Evolutionary conservation across 352 stramenopile genomes (phyloP).

Genomic region (Phytopythium sindhum): DNA sequence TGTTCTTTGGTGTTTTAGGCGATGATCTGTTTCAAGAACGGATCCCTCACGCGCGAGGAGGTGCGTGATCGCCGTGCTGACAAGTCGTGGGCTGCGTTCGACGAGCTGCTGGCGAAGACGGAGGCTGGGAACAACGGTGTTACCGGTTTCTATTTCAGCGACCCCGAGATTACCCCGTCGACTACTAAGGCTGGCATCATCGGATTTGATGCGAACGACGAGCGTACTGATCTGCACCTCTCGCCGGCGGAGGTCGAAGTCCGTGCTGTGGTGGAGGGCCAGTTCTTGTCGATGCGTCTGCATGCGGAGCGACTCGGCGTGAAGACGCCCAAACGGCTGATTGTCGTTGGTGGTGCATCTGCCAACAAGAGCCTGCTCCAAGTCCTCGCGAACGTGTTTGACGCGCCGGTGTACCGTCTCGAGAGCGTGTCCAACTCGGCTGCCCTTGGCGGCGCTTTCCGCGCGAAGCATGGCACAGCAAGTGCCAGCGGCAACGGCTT

Average conservation of each 20-base stretch:
- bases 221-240: conserved; percentile 13
- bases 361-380: conserved; percentile 57
- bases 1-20: conserved; percentile 20
- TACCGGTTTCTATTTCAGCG: conserved; percentile 57
- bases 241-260: conserved; percentile 29
- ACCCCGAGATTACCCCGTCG: conserved; percentile 66
- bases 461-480: conserved; percentile 37
- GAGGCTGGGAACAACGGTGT: conserved; percentile 39
- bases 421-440: conserved; percentile 41
- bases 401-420: conserved; percentile 47
- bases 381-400: conserved; percentile 58
- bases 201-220: conserved; percentile 32
- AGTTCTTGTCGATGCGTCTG: conserved; percentile 56
- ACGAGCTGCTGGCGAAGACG: conserved; percentile 36
- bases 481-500: conserved; percentile 20
- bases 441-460: conserved; percentile 48
- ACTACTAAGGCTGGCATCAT: conserved; percentile 41
- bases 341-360: conserved; percentile 59
- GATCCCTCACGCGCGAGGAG: conserved; percentile 64
- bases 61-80: conserved; percentile 39
- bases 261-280: conserved; percentile 61
- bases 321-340: conserved; percentile 41
- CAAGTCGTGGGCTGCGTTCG: conserved; percentile 52
- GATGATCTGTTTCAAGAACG: conserved; percentile 90
- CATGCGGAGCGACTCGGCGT: conserved; percentile 57